Percentiles rank a stretch among this genome's conserved stretches.
Evolutionary conservation across 2,329 filamentous ascomycete genomes (phyloP).

Genomic region (Beauveria varroae): DNA sequence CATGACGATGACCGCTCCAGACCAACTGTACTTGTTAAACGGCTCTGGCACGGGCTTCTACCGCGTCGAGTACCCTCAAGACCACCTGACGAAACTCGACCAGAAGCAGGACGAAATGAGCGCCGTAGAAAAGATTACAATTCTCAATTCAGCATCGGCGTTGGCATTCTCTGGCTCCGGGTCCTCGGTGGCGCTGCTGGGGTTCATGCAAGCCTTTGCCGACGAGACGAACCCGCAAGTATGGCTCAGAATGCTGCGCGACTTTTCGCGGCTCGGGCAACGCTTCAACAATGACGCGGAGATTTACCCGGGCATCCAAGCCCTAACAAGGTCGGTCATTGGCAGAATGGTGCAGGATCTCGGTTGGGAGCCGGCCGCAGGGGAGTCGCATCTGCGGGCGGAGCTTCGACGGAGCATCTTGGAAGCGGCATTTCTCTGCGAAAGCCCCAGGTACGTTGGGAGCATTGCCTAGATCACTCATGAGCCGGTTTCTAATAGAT

Average conservation of each 20-base stretch:
- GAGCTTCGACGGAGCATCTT: constrained; percentile 80
- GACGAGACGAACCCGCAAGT: constrained; percentile 79
- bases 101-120: constrained; percentile 67
- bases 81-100: constrained; percentile 72
- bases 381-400: constrained; percentile 73
- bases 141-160: constrained; percentile 83
- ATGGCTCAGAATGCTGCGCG: constrained; percentile 76
- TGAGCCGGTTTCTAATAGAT: not conserved
- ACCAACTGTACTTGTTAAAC: constrained; percentile 90
- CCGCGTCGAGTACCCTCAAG: constrained; percentile 82
- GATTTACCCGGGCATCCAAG: constrained; percentile 67
- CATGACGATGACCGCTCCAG: constrained; percentile 69
- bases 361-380: constrained; percentile 71
- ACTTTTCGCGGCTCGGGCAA: constrained; percentile 67
- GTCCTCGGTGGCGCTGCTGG: constrained; percentile 71
- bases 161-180: constrained; percentile 81
- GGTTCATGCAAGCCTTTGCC: constrained; percentile 75
- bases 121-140: constrained; percentile 84
- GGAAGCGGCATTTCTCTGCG: constrained; percentile 63
- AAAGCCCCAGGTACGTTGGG: constrained; percentile 60
- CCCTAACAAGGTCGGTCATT: constrained; percentile 72
- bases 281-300: constrained; percentile 76
- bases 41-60: constrained; percentile 82
- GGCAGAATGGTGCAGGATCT: constrained; percentile 74
- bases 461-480: too few species aligned